These are phyloP conservation scores for Aspergillus pseudonomiae DNA, from an alignment of 2,329 filamentous ascomycete species.

Conservation along the genomic window DNA sequence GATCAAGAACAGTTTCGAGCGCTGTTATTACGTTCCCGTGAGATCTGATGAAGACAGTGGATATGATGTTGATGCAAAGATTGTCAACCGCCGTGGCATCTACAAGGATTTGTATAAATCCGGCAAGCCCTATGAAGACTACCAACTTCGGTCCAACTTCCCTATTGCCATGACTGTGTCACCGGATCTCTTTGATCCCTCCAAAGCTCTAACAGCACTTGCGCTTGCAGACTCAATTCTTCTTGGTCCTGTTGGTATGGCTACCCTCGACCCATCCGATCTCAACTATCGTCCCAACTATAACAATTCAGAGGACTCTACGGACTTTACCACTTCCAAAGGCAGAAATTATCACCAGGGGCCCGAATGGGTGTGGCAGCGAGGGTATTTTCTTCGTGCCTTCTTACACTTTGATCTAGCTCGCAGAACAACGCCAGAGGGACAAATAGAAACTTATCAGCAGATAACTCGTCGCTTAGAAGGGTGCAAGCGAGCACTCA, in stretches of 20 bases:
- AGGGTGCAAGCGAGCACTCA: slow-evolving; percentile 83
- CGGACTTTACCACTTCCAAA: slow-evolving; percentile 88
- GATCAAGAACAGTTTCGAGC: slow-evolving; percentile 86
- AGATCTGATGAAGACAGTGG: slow-evolving; percentile 69
- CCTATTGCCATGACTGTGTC: slow-evolving; percentile 94
- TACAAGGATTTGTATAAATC: slow-evolving; percentile 97
- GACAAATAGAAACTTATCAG: slow-evolving; percentile 85
- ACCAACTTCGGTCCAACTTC: slow-evolving; percentile 93
- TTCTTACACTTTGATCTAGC: slow-evolving; percentile 86
- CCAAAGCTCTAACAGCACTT: slow-evolving; percentile 78
- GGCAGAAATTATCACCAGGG: slow-evolving; percentile 98
- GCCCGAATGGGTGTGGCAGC: slow-evolving; percentile 97
- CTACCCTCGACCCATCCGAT: slow-evolving; percentile 88
- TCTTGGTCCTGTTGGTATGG: slow-evolving; percentile 89
- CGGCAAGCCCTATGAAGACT: slow-evolving; percentile 95
- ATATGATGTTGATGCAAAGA: slow-evolving; percentile 76
- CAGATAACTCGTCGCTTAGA: slow-evolving; percentile 83
- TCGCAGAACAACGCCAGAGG: slow-evolving; percentile 67
- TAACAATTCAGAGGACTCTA: slow-evolving; percentile 89
- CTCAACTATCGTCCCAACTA: slow-evolving; percentile 95
- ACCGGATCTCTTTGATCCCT: slow-evolving; percentile 78
- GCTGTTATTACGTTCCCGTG: slow-evolving; percentile 82
- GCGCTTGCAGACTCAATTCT: slow-evolving; percentile 77
- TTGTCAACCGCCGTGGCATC: slow-evolving; percentile 90
- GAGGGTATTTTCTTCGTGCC: slow-evolving; percentile 91